phyloP scores from a whole-genome alignment of 2,329 filamentous ascomycete genomes.

The Orbilia javanica region DNA sequence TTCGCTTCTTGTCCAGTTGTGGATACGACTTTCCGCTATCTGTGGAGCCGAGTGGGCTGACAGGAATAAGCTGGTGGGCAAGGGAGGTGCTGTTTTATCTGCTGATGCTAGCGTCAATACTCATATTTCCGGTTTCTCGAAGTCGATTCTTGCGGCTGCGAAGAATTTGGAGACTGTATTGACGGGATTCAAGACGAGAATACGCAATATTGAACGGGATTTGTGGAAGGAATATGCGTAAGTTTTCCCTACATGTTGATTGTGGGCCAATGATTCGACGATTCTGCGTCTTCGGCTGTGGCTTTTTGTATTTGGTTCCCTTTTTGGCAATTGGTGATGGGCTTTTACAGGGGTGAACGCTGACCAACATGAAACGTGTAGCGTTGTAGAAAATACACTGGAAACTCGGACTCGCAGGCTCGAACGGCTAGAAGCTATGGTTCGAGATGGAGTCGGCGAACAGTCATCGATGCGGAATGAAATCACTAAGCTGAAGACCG shows the following conservation, averaged over 20 bases:
- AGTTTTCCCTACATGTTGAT: slow-evolving; percentile 6
- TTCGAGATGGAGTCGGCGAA: slow-evolving; percentile 75
- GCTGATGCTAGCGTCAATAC: slow-evolving; percentile 73
- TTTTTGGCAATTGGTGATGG: slow-evolving; percentile 38
- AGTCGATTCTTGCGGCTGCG: slow-evolving; percentile 86
- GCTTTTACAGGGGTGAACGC: slow-evolving; percentile 38
- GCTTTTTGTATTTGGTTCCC: slow-evolving; percentile 11
- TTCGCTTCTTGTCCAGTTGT: slow-evolving; percentile 85
- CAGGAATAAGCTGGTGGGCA: slow-evolving; percentile 80
- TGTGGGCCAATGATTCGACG: slow-evolving; percentile 7
- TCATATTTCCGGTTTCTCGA: slow-evolving; percentile 87
- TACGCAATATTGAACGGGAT: slow-evolving; percentile 87
- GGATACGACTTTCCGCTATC: slow-evolving; percentile 86
- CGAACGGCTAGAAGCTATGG: slow-evolving; percentile 84
- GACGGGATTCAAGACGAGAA: slow-evolving; percentile 80
- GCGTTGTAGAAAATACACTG: slow-evolving; percentile 78
- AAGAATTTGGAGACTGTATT: slow-evolving; percentile 88
- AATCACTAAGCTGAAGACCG: slow-evolving; percentile 72
- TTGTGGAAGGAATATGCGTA: slow-evolving; percentile 88
- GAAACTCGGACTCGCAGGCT: slow-evolving; percentile 85
- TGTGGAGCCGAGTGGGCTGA: slow-evolving; percentile 95
- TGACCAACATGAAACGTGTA: slow-evolving; percentile 51
- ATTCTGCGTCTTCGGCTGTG: slow-evolving; percentile 19
- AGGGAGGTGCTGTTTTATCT: slow-evolving; percentile 48
- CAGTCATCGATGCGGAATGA: slow-evolving; percentile 67